Evolutionary conservation across 768 basidiomycete species (phyloP).

Genomic region (Psilocybe subaeruginosa): DNA sequence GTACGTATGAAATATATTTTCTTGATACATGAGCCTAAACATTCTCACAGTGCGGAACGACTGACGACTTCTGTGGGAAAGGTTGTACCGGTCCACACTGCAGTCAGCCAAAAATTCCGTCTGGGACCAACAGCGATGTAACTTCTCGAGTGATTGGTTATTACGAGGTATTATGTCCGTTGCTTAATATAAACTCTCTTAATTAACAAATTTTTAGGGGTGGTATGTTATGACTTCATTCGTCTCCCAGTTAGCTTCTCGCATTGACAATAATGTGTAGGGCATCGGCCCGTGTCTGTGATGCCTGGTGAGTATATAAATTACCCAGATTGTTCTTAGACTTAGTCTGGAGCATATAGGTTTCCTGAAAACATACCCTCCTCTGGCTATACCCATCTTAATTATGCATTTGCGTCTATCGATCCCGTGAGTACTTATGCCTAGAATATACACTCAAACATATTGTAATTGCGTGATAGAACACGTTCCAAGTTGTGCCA

Average conservation of each 20-base stretch:
- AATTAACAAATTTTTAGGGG: not conserved
- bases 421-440: not conserved
- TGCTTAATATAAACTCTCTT: constrained; percentile 18
- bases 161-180: not conserved
- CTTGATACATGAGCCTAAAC: constrained; percentile 8
- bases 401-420: not conserved
- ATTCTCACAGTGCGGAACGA: constrained; percentile 13
- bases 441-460: too few species aligned
- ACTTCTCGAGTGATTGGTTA: not conserved
- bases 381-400: not conserved
- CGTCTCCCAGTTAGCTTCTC: not conserved
- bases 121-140: not conserved
- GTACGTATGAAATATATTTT: not conserved
- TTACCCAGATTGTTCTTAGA: not conserved
- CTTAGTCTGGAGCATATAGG: not conserved
- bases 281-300: not conserved
- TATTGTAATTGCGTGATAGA: not conserved
- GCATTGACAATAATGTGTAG: not conserved
- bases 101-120: not conserved
- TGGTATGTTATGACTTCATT: not conserved
- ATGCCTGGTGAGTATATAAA: not conserved
- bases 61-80: constrained; percentile 3
- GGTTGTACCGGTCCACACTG: not conserved
- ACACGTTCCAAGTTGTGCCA: constrained; percentile 20
- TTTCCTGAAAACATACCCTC: not conserved